Base-by-base conservation (phyloP, 2,329 filamentous ascomycete genomes). In the Plectosphaerella sp. region DNA sequence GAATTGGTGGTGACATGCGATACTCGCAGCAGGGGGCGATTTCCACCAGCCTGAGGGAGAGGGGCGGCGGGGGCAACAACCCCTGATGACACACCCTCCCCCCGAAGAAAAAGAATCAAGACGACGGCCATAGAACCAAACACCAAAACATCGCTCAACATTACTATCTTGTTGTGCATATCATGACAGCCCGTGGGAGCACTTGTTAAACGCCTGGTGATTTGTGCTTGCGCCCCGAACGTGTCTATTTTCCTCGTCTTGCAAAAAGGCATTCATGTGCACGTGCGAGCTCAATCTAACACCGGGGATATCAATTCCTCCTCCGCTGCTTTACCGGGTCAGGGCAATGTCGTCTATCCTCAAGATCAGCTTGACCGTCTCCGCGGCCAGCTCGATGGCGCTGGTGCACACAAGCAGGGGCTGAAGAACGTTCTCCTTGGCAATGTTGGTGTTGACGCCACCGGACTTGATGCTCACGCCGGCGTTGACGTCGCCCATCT, bases 391-490 rank as follows among this genome's bases (percentile, higher is more conserved):
- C 77, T 99, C 93, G 64, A 99, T 94, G 22, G 94, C 91, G 71
- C 93, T 97, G 52, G 94, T 99, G 80, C 91, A 96, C 57, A 99
- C 94, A 56, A 99, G 77, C 67, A 99, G 77, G 16, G 94, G 94
- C 77, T 99, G 94, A 67, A 99, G 78, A 51, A 99, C 94, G 59
- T 96, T 96, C 79, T 97, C 92, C 70, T 96, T 93, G 54, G 89
- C 88, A 67, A 97, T 97, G 75, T 99, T 95, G 61, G 88, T 86
- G 81, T 96, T 97, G 59, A 99, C 94, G 54, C 94, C 94, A 41
- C 94, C 93, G 58, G 89, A 93, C 80, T 96, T 94, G 79, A 99
- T 97, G 75, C 92, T 97, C 58, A 99, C 92, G 62, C 94, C 95
- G 1, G 95, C 94, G 64, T 95, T 96, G 76, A 87, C 88, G 81